Evolutionary conservation across 2,329 filamentous ascomycete genomes (phyloP).

Genomic region (Lomentospora prolificans): DNA sequence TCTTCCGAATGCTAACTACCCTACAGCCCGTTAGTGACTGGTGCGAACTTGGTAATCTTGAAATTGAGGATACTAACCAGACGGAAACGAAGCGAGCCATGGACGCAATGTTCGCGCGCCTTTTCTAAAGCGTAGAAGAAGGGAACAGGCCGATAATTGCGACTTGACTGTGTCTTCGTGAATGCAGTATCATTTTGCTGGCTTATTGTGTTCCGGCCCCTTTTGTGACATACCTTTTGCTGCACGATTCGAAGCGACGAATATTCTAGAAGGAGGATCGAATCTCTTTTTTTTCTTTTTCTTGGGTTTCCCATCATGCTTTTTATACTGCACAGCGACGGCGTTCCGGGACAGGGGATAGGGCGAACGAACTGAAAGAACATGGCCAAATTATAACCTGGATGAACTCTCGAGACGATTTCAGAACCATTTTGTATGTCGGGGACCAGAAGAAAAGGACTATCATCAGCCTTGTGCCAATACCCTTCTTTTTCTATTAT

Average conservation of each 20-base stretch:
- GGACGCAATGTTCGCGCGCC: not conserved
- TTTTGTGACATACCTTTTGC: constrained; percentile 7
- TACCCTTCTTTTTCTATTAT: not conserved
- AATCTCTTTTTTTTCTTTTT: constrained; percentile 10
- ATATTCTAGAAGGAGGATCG: not conserved
- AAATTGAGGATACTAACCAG: constrained; percentile 10
- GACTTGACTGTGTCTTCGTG: not conserved
- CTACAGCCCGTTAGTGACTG: constrained; percentile 53
- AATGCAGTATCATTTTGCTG: constrained; percentile 7
- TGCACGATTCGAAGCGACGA: constrained; percentile 6
- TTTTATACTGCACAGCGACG: constrained; percentile 25
- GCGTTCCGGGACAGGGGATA: constrained; percentile 17
- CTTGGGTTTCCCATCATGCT: no score
- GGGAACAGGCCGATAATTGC: no score
- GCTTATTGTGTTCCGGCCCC: constrained; percentile 5
- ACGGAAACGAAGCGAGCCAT: not conserved
- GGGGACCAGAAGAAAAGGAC: constrained; percentile 6
- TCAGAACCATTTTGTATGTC: constrained; percentile 3
- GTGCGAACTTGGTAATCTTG: constrained; percentile 44
- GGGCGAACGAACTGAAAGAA: not conserved
- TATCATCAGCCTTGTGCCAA: not conserved
- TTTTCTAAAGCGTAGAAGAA: not conserved
- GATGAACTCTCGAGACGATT: not conserved
- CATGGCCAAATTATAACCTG: not conserved
- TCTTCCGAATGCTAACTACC: constrained; percentile 16